Base-by-base conservation (phyloP, 805 yeast species). In the Barnettozyma wickerhamii region DNA sequence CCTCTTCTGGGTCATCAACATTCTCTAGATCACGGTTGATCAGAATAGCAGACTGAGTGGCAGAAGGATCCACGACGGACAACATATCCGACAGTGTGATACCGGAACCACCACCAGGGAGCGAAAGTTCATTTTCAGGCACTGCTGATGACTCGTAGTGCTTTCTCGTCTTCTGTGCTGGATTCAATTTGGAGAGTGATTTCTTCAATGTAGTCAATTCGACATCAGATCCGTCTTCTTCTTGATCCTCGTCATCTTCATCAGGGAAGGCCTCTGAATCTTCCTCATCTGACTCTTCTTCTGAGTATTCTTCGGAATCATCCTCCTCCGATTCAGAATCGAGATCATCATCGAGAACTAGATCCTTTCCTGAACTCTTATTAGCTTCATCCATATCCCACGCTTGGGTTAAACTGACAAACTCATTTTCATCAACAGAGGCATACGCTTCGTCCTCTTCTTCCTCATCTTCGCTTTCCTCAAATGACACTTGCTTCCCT, bases 311-410 rank as follows among this genome's bases (percentile, higher is more conserved):
- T 3, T 55, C 61, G 15, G 46, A 48, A 13, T 55, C 58, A 4
- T 54, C 58, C 12, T 42, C 52, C 18, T 55, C 60, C 10, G 50
- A 57, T 24, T 56, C 55, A 19, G 40, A 35, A 32, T 55, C 58
- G 37, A 49, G 44, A 17, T 59, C 55, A 5, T 51, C 55, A 30
- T 53, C 51, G 9, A 48, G 42, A 4, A 33, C 43, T 10, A 43
- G 19, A n/a, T 46, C 56, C 19, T 52, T 43, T 12, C 55, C 65
- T 6, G 55, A 21, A 20, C 28, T 45, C 34, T 51, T 55, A 31
- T 75, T 81, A 21, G 59, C 64, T 24, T 81, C 87, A 58, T 86
- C 93, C 62, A 78, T 62, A 55, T 84, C 96, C 95, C 95, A 88
- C 4, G 86, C 89, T 50, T 81, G 89, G n/a, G 95, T 83, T 30